Evolutionary conservation across 208 protist genomes (phyloP), one percentile per base, ranked within the genome.

Genomic region (Crithidia thermophila): DNA sequence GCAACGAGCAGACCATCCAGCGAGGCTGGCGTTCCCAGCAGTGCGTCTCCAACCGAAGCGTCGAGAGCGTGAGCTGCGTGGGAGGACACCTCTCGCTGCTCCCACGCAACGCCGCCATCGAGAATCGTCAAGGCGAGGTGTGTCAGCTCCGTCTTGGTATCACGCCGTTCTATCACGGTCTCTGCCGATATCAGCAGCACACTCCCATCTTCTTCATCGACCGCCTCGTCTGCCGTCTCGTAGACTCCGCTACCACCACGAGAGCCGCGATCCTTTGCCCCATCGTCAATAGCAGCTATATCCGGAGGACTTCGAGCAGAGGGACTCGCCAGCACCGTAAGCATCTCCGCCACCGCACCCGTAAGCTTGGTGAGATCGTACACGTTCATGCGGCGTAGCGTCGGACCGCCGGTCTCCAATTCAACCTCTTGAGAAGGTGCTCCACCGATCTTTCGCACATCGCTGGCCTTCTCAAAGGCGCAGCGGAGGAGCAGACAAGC

Each of bases 311-410:
- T 33, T 25, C 7, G 11, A 36, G 18, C 5, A 20, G 21, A 8
- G 28, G 7, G 9, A 46, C 42, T n/a, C 37, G 49, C 31, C 10
- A 67, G 39, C 3, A 27, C 33, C 1, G 58, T 25, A 13, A 75
- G 21, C 25, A 52, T 60, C 25, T 34, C 28, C 14, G 68, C 40
- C 52, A 63, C 30, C 14, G 68, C 60, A 31, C 20, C n/a, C 5
- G 60, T 60, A 50, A 68, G 20, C 31, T 63, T 75, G 18, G 60
- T 67, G 13, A 11, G 34, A 25, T 68, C 60, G 37, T 64, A 68
- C 40, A 75, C 51, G 37, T 68, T 75, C 43, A 67, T 37, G 3
- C 28, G 68, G 23, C 57, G 39, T 6, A 62, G 14, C 9, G 6
- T 9, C 40, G 40, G 16, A 18, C 16, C 16, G 40, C 16, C 8